phyloP scores from a whole-genome alignment of 2,329 filamentous ascomycete genomes.

The Alternaria sp. region DNA sequence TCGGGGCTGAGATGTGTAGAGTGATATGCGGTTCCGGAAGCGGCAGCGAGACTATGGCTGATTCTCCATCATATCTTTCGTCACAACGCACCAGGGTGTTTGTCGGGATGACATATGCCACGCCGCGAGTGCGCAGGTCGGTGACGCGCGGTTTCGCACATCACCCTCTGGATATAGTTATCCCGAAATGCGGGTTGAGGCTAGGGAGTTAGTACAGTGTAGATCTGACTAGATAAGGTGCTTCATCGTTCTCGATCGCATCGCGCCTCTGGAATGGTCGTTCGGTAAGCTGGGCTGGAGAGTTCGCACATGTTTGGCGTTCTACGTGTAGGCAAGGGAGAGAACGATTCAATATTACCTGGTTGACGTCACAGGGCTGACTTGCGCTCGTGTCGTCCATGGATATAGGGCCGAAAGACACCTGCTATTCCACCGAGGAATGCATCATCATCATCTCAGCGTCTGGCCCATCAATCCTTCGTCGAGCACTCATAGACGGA shows the following conservation, averaged over 20 bases:
- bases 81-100: background rate
- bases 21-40: background rate
- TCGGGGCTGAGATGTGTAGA: background rate
- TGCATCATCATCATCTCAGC: background rate
- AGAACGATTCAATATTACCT: conserved; percentile 1
- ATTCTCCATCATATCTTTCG: background rate
- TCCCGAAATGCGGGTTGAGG: background rate
- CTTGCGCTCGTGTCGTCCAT: conserved; percentile 10
- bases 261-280: background rate
- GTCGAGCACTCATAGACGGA: background rate
- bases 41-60: background rate
- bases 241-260: background rate
- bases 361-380: conserved; percentile 13
- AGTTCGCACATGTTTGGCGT: conserved; percentile 1
- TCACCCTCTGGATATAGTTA: background rate
- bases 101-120: conserved; percentile 1
- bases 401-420: conserved; percentile 16
- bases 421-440: background rate
- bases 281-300: background rate
- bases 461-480: background rate
- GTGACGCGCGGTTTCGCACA: background rate
- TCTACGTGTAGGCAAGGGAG: background rate
- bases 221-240: background rate
- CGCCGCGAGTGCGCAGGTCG: background rate
- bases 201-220: background rate